phyloP scores from a whole-genome alignment of 805 yeast genomes.

The Saccharomycopsis oosterbeekiorum region DNA sequence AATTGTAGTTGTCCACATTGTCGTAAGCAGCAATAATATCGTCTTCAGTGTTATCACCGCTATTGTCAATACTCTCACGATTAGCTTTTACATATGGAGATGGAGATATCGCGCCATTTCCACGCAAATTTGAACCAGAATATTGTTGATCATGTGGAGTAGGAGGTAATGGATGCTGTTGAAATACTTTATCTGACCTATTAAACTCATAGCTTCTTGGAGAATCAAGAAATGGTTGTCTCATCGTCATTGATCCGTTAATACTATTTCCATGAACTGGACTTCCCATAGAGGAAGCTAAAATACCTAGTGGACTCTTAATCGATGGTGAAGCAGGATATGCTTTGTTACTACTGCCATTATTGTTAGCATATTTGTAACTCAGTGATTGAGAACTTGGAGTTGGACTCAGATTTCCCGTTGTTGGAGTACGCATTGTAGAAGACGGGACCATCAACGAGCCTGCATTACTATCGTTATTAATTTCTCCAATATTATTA shows the following conservation, averaged over 20 bases:
- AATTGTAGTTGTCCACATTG: not conserved
- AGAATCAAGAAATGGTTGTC: not conserved
- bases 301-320: not conserved
- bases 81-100: not conserved
- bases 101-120: not conserved
- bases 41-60: not conserved
- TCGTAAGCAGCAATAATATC: not conserved
- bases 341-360: not conserved
- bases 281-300: not conserved
- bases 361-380: not conserved
- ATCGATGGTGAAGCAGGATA: not conserved
- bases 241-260: not conserved
- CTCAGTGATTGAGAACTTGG: not conserved
- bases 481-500: not conserved
- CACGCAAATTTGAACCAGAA: not conserved
- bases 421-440: not conserved
- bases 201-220: not conserved
- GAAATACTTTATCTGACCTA: not conserved
- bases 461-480: not conserved
- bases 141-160: not conserved
- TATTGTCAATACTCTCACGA: not conserved
- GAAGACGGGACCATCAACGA: not conserved
- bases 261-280: not conserved
- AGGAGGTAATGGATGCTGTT: not conserved
- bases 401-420: not conserved